A percentile compares a stretch with the other conserved stretches of the same genome.
Conservation (phyloP, 352 stramenopile genomes). For the Globisporangium radiosum region DNA sequence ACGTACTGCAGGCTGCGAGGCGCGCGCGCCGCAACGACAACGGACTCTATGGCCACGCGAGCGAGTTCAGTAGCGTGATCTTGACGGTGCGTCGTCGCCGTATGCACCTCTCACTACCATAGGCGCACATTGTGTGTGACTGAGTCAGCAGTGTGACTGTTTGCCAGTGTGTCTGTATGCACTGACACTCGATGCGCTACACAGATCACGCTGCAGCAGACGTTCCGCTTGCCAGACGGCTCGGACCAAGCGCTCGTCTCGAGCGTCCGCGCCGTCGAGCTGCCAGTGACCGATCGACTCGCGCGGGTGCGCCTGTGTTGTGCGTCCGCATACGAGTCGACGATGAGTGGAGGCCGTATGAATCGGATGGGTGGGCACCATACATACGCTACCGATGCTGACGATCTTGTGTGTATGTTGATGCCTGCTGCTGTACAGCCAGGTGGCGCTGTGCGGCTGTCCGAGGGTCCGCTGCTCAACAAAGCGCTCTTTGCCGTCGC, state of each 20-base stretch:
- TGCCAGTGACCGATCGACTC: constrained; percentile 45
- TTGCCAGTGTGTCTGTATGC: not conserved
- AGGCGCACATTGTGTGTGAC: no score
- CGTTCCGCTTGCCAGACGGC: constrained; percentile 24
- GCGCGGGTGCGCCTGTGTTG: constrained; percentile 17
- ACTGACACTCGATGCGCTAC: no score
- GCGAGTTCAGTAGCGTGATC: constrained; percentile 41
- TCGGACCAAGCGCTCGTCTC: constrained; percentile 35
- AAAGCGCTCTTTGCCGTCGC: constrained; percentile 44
- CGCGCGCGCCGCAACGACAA: constrained; percentile 19
- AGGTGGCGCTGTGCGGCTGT: constrained; percentile 24
- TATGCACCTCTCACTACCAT: no score
- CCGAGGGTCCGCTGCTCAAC: constrained; percentile 47
- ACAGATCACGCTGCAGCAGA: constrained; percentile 40
- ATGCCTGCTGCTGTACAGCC: constrained; percentile 10
- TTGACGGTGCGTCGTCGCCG: constrained; percentile 22
- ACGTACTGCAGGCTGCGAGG: constrained; percentile 23
- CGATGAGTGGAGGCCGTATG: no score
- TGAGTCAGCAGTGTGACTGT: no score
- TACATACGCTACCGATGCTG: not conserved
- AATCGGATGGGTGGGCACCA: no score
- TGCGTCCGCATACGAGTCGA: no score
- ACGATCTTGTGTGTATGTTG: no score
- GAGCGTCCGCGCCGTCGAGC: constrained; percentile 34
- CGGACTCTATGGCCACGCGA: constrained; percentile 33